Percentiles rank a stretch among this genome's conserved stretches.
Evolutionary conservation across 345 rosid species (phyloP).

Genomic region (Erodium maritimum): DNA sequence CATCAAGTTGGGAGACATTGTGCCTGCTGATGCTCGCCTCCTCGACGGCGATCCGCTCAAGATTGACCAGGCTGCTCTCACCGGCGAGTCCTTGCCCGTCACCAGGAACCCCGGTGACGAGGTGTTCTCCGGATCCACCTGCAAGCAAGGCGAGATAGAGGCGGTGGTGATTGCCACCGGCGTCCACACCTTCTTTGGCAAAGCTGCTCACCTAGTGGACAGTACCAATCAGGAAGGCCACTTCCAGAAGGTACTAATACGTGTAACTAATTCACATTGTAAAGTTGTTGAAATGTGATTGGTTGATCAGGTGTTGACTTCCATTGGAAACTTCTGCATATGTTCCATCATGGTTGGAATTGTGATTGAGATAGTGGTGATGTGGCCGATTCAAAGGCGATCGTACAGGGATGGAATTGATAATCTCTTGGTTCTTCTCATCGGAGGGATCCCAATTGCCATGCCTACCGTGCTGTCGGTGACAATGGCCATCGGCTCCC

Average conservation of each 20-base stretch:
- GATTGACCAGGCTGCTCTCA: constrained; percentile 70
- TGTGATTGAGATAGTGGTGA: constrained; percentile 52
- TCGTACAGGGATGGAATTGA: constrained; percentile 60
- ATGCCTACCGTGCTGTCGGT: constrained; percentile 87
- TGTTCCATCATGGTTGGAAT: constrained; percentile 61
- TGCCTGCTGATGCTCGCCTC: constrained; percentile 84
- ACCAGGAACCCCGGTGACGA: constrained; percentile 62
- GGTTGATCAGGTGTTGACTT: constrained; percentile 49
- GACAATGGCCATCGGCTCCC: constrained; percentile 85
- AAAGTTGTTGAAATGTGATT: constrained; percentile 2
- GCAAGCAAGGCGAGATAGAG: constrained; percentile 86
- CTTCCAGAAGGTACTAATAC: constrained; percentile 46
- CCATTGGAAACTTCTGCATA: constrained; percentile 81
- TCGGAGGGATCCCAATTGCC: constrained; percentile 88
- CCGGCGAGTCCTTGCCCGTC: constrained; percentile 75
- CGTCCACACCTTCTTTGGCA: constrained; percentile 75
- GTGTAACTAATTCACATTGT: too few species aligned
- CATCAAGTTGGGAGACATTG: constrained; percentile 68
- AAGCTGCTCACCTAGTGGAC: constrained; percentile 85
- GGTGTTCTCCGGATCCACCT: constrained; percentile 71
- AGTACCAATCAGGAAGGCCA: constrained; percentile 71
- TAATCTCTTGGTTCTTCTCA: constrained; percentile 69
- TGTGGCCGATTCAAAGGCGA: constrained; percentile 73
- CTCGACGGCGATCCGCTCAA: constrained; percentile 79
- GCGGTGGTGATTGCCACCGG: constrained; percentile 83